Conservation (phyloP, 805 yeast genomes). For the Candida taoyuanica region DNA sequence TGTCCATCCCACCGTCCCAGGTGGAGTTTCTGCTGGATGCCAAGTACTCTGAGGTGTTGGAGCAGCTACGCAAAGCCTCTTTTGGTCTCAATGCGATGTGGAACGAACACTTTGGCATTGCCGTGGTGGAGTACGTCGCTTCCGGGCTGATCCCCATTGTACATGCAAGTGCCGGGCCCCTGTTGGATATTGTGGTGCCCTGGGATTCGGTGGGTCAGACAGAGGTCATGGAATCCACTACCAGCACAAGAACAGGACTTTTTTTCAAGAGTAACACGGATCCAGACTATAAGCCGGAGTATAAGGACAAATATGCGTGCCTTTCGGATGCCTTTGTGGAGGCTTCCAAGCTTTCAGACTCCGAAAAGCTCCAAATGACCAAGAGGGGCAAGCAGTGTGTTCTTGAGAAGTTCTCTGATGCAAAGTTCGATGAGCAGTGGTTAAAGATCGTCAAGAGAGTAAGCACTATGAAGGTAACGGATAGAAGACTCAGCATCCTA, state of each 20-base stretch:
- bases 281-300: constrained; percentile 51
- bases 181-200: constrained; percentile 74
- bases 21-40: constrained; percentile 67
- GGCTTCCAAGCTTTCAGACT: constrained; percentile 36
- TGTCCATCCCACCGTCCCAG: constrained; percentile 37
- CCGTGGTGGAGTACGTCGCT: constrained; percentile 88
- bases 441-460: constrained; percentile 20
- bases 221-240: constrained; percentile 28
- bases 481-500: constrained; percentile 8
- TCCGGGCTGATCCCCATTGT: constrained; percentile 84
- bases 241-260: constrained; percentile 61
- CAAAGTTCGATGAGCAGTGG: constrained; percentile 55
- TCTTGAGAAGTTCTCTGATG: constrained; percentile 55
- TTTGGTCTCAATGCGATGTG: constrained; percentile 96
- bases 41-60: constrained; percentile 56
- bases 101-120: constrained; percentile 99
- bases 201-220: constrained; percentile 33
- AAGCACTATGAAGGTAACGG: constrained; percentile 2
- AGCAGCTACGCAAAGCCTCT: constrained; percentile 49
- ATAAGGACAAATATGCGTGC: constrained; percentile 35
- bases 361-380: constrained; percentile 39
- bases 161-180: constrained; percentile 96
- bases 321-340: constrained; percentile 46
- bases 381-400: constrained; percentile 42
- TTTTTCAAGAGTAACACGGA: constrained; percentile 69